phyloP scores from a whole-genome alignment of 345 rosid species.

The Stellera chamaejasme region DNA sequence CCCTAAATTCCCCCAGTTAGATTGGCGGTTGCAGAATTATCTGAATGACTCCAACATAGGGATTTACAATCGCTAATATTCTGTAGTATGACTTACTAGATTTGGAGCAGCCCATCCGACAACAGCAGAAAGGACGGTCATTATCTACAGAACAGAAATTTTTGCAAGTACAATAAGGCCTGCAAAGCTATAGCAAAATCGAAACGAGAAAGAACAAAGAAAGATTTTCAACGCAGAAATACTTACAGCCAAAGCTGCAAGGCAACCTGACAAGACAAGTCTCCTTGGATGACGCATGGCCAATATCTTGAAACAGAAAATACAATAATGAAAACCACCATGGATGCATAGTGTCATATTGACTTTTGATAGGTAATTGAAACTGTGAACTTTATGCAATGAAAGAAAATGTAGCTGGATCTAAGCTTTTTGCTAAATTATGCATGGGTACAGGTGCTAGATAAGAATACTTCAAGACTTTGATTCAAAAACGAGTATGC shows the following conservation, averaged over 20 bases:
- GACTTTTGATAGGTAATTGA: not conserved
- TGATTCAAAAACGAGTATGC: no score
- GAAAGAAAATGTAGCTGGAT: not conserved
- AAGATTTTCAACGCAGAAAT: not conserved
- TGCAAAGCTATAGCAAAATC: conserved; percentile 5
- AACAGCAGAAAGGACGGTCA: conserved; percentile 79
- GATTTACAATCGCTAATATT: no score
- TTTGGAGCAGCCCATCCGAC: conserved; percentile 96
- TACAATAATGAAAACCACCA: conserved; percentile 7
- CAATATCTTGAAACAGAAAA: conserved; percentile 54
- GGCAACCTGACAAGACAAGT: conserved; percentile 86
- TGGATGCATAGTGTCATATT: no score
- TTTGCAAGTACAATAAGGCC: conserved; percentile 2
- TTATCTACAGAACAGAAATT: conserved; percentile 41
- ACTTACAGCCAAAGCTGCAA: conserved; percentile 69
- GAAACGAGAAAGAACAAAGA: not conserved
- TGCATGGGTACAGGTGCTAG: no score
- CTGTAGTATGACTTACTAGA: conserved; percentile 44
- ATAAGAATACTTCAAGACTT: no score
- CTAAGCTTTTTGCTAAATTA: no score
- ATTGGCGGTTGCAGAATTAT: no score
- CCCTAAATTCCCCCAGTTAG: no score
- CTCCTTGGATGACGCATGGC: conserved; percentile 98
- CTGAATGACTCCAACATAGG: no score
- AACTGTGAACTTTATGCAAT: not conserved